These are phyloP conservation scores for Rhizopus sp. DNA, from an alignment of 371 early-diverging fungal species.

Conservation along the genomic window DNA sequence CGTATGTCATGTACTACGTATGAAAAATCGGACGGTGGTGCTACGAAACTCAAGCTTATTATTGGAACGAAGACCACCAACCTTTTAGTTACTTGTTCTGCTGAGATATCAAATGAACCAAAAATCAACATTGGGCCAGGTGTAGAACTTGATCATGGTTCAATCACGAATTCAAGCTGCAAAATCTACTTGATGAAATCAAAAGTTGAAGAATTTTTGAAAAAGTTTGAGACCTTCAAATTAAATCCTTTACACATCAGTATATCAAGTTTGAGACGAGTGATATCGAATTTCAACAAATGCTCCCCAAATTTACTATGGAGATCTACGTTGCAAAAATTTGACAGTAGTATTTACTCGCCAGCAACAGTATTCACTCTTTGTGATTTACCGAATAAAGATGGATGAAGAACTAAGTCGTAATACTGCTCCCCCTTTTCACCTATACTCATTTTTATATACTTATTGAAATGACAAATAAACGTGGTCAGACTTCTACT, in stretches of 20 bases:
- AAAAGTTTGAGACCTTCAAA: slow-evolving; percentile 20
- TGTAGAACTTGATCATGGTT: slow-evolving; percentile 21
- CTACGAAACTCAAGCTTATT: slow-evolving; percentile 18
- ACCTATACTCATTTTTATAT: too few relatives aligned
- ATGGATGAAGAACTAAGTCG: too few relatives aligned
- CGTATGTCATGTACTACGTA: slow-evolving; percentile 17
- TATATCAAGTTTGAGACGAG: slow-evolving; percentile 23
- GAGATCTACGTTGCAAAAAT: slow-evolving; percentile 21
- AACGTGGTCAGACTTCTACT: too few relatives aligned
- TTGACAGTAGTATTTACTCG: slow-evolving; percentile 18
- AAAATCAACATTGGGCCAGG: slow-evolving; percentile 22
- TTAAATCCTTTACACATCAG: slow-evolving; percentile 20
- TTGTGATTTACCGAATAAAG: slow-evolving; percentile 15
- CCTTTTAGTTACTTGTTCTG: slow-evolving; percentile 20
- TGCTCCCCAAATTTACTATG: slow-evolving; percentile 21
- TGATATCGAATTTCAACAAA: slow-evolving; percentile 19
- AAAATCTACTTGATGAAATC: slow-evolving; percentile 22
- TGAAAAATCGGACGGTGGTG: slow-evolving; percentile 19
- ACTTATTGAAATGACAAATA: too few relatives aligned
- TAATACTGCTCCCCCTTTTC: too few relatives aligned
- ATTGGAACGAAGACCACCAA: slow-evolving; percentile 18
- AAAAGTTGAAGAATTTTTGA: slow-evolving; percentile 19
- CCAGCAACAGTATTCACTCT: slow-evolving; percentile 14
- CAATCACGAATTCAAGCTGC: slow-evolving; percentile 17
- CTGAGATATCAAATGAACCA: slow-evolving; percentile 20